Percentiles rank a stretch among this genome's conserved stretches.
phyloP scores from a whole-genome alignment of 75 land plant species.

The Picea sitchensis region DNA sequence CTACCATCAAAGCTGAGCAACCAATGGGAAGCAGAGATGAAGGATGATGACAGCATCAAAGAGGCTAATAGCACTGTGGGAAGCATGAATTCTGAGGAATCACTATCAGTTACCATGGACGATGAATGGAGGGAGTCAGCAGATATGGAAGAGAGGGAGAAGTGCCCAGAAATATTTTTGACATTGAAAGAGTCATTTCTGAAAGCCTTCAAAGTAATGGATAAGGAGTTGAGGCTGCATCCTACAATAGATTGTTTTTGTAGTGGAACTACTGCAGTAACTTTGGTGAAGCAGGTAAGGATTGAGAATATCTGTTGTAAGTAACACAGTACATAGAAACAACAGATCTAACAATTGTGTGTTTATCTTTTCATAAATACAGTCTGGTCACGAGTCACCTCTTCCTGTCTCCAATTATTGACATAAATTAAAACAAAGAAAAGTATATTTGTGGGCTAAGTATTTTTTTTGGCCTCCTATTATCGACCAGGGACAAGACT shows the following conservation, averaged over 20 bases:
- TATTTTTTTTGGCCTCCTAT: not conserved
- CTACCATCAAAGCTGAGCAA: slow-evolving; percentile 64
- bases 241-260: slow-evolving; percentile 90
- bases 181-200: slow-evolving; percentile 63
- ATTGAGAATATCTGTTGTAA: slow-evolving; percentile 2
- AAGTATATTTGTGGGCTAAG: not conserved
- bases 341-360: not conserved
- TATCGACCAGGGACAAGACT: slow-evolving; percentile 60
- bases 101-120: slow-evolving; percentile 31
- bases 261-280: slow-evolving; percentile 96
- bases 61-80: slow-evolving; percentile 13
- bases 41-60: slow-evolving; percentile 10
- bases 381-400: not conserved
- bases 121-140: slow-evolving; percentile 28
- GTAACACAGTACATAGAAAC: not conserved
- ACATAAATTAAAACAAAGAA: not conserved
- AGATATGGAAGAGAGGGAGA: slow-evolving; percentile 36
- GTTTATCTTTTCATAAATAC: not conserved
- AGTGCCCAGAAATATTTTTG: slow-evolving; percentile 45
- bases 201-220: slow-evolving; percentile 84
- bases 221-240: slow-evolving; percentile 77
- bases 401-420: not conserved
- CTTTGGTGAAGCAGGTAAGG: slow-evolving; percentile 82
- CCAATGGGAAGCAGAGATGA: slow-evolving; percentile 34
- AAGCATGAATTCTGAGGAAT: slow-evolving; percentile 52